These are phyloP conservation scores for Tulasnella sp. DNA, from an alignment of 768 basidiomycete genomes.

Conservation along the genomic window DNA sequence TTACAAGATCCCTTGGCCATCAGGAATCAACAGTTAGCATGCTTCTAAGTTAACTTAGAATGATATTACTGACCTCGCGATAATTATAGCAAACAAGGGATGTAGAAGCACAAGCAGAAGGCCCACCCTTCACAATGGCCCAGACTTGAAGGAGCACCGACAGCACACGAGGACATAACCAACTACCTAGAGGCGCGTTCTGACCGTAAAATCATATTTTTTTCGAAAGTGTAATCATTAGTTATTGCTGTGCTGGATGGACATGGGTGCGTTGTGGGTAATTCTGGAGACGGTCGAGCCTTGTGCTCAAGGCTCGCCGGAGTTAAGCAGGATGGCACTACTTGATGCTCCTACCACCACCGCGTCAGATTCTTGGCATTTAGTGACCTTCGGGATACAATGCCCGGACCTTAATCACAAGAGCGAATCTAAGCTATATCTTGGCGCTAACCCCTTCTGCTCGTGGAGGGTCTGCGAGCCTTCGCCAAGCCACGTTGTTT, in stretches of 20 bases:
- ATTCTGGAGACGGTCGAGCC: neutral
- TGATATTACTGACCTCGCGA: neutral
- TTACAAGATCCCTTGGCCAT: neutral
- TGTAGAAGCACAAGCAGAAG: neutral
- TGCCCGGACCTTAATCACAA: neutral
- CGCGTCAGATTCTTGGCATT: neutral
- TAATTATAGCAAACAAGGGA: neutral
- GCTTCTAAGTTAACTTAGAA: neutral
- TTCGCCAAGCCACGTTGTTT: neutral
- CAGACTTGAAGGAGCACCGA: neutral
- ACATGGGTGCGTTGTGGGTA: neutral
- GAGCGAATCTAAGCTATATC: neutral
- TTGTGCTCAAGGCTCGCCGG: neutral
- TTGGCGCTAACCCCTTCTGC: neutral
- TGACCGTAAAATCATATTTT: neutral
- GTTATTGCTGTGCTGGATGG: neutral
- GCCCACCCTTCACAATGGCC: neutral
- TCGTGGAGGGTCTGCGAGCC: neutral
- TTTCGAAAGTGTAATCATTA: neutral
- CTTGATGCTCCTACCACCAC: neutral
- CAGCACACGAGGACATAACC: no score
- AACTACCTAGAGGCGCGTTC: neutral
- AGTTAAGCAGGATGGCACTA: neutral
- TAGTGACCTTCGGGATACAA: neutral
- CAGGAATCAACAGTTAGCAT: neutral